Conservation (phyloP, 257 asterid genomes). For the Solanum pennellii region DNA sequence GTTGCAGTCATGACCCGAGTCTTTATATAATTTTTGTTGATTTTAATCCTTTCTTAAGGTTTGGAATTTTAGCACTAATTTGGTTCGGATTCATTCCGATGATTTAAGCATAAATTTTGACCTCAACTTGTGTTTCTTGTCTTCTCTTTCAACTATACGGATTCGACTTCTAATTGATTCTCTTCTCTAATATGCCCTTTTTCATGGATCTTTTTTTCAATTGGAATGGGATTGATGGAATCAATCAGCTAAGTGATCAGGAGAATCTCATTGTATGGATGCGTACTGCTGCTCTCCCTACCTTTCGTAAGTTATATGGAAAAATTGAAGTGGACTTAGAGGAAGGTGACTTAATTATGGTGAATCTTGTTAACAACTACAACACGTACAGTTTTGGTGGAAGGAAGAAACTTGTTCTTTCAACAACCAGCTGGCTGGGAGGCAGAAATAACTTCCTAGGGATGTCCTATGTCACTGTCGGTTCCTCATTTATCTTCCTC, state of each 20-base stretch:
- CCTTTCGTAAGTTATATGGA: constrained; percentile 63
- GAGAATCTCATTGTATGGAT: constrained; percentile 81
- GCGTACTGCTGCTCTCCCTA: constrained; percentile 71
- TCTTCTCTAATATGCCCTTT: not conserved
- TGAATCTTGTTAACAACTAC: constrained; percentile 55
- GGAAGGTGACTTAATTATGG: constrained; percentile 33
- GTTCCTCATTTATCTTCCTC: constrained; percentile 30
- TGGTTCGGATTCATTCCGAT: not conserved
- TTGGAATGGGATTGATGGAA: constrained; percentile 12
- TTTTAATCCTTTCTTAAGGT: not conserved
- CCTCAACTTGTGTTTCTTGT: not conserved
- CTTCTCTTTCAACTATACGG: not conserved
- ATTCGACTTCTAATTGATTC: not conserved
- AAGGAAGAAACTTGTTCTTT: constrained; percentile 55
- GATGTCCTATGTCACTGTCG: constrained; percentile 42
- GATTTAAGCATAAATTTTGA: not conserved
- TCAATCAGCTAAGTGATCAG: constrained; percentile 54
- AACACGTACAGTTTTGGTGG: constrained; percentile 74
- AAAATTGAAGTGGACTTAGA: constrained; percentile 56
- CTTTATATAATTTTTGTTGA: not conserved
- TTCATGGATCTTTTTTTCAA: not conserved
- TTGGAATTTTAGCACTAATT: not conserved
- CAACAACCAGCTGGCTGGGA: constrained; percentile 65
- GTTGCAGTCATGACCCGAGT: not conserved
- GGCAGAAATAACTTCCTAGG: constrained; percentile 63